These are phyloP conservation scores for Aspergillus oerlinghausenensis DNA, from an alignment of 2,329 filamentous ascomycete species.

Conservation along the genomic window DNA sequence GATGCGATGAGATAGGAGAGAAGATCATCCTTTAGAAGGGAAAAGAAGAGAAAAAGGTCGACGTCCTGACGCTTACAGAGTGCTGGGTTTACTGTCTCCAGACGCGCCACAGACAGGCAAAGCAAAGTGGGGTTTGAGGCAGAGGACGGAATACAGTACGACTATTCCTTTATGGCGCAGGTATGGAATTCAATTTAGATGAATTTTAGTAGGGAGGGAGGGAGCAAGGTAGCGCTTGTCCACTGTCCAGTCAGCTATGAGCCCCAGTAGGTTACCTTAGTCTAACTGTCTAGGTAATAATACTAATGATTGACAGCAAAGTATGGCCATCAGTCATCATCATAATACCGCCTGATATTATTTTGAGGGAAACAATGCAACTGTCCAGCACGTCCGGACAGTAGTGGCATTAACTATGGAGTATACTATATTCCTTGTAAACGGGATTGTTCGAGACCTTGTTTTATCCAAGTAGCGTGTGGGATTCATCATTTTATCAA, in stretches of 20 bases:
- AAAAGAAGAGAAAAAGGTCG: slow-evolving; percentile 1
- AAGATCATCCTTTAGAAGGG: neutral
- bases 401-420: neutral
- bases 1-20: neutral
- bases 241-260: neutral
- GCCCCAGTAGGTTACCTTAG: too few relatives aligned
- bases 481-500: neutral
- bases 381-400: neutral
- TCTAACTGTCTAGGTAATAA: too few relatives aligned
- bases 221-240: neutral
- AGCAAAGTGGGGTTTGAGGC: slow-evolving; percentile 8
- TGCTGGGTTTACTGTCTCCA: slow-evolving; percentile 3
- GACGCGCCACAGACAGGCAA: slow-evolving; percentile 15
- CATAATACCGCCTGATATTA: neutral
- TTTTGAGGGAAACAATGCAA: neutral
- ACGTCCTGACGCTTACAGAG: neutral
- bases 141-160: slow-evolving; percentile 3
- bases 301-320: neutral
- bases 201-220: neutral
- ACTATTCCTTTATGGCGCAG: neutral
- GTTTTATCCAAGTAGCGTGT: neutral
- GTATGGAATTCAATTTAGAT: neutral
- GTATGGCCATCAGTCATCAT: neutral
- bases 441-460: neutral
- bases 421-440: neutral